Conservation (phyloP, 1,139 yeast species). For the Kodamaea ohmeri region DNA sequence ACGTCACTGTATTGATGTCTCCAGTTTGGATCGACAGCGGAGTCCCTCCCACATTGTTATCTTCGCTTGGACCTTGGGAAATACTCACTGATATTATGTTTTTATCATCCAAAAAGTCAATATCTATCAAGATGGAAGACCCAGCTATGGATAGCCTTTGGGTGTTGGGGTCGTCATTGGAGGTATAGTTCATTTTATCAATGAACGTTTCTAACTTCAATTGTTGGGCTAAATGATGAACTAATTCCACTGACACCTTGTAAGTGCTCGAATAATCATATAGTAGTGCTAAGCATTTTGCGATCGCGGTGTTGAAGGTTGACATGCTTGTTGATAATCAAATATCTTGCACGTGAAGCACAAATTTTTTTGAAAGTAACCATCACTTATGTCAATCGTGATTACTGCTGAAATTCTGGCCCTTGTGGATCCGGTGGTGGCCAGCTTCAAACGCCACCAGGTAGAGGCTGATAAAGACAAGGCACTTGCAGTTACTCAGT, state of each 20-base stretch:
- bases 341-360: conserved; percentile 8
- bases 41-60: conserved; percentile 5
- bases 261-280: conserved; percentile 34
- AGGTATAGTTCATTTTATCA: conserved; percentile 36
- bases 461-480: conserved; percentile 70
- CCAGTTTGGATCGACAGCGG: conserved; percentile 8
- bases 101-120: conserved; percentile 34
- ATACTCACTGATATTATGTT: conserved; percentile 31
- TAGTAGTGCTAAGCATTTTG: conserved; percentile 29
- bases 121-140: conserved; percentile 40
- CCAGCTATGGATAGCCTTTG: conserved; percentile 45
- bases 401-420: conserved; percentile 36
- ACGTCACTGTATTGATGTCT: conserved; percentile 8
- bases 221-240: conserved; percentile 42
- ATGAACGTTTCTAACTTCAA: conserved; percentile 44
- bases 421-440: conserved; percentile 39
- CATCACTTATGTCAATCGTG: conserved; percentile 10
- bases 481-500: conserved; percentile 84
- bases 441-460: conserved; percentile 65
- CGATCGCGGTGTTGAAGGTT: conserved; percentile 22
- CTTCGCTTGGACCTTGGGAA: conserved; percentile 32
- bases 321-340: conserved; percentile 13
- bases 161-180: conserved; percentile 19
- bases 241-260: conserved; percentile 36
- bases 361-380: conserved; percentile 8